Evolutionary conservation across 1,139 yeast species (phyloP), one percentile per base, ranked within the genome.

Genomic region (Scheffersomyces cryptocercus): DNA sequence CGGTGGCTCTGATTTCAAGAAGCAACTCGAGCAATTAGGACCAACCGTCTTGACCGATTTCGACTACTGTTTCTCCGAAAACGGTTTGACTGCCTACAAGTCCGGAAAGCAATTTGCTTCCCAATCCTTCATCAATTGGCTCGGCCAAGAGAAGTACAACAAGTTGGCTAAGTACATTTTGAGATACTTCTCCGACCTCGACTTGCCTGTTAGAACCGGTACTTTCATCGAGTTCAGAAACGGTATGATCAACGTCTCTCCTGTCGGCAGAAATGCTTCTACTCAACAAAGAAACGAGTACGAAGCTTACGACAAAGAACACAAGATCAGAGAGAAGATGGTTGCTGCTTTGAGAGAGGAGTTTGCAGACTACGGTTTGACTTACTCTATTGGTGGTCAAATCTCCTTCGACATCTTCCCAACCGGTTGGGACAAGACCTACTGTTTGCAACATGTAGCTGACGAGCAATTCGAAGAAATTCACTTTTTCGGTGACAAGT

Each of bases 381-480:
- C 98, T 55, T 95, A 87, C 80, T 93, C 99, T 46, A 93, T 93
- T 56, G 99, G 98, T 68, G 99, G 99, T 56, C 98, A 93, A 79
- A 93, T 93, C 68, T 93, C 99, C 39, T 93, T 93, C 63, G 99
- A 93, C 63, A 98, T 93, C 54, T 93, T 93, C 91, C 99, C 99
- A 74, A 88, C 97, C 53, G 99, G 99, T 62, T 93, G 99, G 99
- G 99, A 93, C 72, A 93, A 95, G 82, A 93, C 99, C 51, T 95
- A 91, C 76, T 88, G 96, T 72, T 82, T 95, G 65, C 90, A 85
- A 70, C 99, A 91, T 72, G 91, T 93, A 58, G 90, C 74, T 59
- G 71, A 77, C 50, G 97, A 91, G 71, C 82, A 85, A 51, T 95
- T 91, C 75, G 77, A 84, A 64, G 78, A 82, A 57, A 89, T 93